A percentile compares a stretch with the other conserved stretches of the same genome.
Evolutionary conservation across 2,329 filamentous ascomycete species (phyloP).

Genomic region (Juglanconis sp.): DNA sequence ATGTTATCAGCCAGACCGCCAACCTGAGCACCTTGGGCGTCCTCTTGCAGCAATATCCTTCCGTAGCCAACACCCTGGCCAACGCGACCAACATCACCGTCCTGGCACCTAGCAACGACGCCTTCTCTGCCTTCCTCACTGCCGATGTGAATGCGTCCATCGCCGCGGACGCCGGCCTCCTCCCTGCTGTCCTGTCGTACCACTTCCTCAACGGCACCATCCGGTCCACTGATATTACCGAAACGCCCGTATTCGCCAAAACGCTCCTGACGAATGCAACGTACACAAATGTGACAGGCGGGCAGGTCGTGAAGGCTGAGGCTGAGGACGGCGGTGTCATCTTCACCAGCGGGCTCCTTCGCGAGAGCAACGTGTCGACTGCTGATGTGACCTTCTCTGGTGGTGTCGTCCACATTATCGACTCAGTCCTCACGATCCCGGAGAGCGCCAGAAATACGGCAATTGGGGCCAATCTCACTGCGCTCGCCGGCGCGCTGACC

Average conservation of each 20-base stretch:
- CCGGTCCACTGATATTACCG: constrained; percentile 26
- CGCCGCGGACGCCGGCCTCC: constrained; percentile 21
- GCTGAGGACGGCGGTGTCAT: constrained; percentile 38
- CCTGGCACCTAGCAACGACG: constrained; percentile 54
- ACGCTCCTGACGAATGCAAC: constrained; percentile 46
- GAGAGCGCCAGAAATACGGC: constrained; percentile 39
- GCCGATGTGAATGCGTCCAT: constrained; percentile 27
- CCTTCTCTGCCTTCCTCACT: constrained; percentile 37
- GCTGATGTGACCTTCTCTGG: constrained; percentile 53
- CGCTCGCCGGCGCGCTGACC: constrained; percentile 44
- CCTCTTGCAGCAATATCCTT: constrained; percentile 34
- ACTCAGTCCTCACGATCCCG: constrained; percentile 46
- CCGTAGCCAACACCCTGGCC: constrained; percentile 34
- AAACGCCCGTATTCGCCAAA: constrained; percentile 32
- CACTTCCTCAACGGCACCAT: constrained; percentile 56
- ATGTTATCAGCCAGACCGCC: constrained; percentile 21
- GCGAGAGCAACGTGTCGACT: constrained; percentile 44
- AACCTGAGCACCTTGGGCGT: constrained; percentile 23
- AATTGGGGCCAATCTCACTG: constrained; percentile 40
- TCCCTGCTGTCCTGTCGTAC: constrained; percentile 49
- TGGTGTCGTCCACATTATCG: constrained; percentile 52
- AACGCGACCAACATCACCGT: constrained; percentile 51
- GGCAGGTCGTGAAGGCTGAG: constrained; percentile 53
- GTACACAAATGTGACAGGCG: constrained; percentile 57
- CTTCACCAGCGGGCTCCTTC: constrained; percentile 50